phyloP scores from a whole-genome alignment of 225 moss, liverwort and hornwort genomes.

The Rhytidiadelphus loreus region DNA sequence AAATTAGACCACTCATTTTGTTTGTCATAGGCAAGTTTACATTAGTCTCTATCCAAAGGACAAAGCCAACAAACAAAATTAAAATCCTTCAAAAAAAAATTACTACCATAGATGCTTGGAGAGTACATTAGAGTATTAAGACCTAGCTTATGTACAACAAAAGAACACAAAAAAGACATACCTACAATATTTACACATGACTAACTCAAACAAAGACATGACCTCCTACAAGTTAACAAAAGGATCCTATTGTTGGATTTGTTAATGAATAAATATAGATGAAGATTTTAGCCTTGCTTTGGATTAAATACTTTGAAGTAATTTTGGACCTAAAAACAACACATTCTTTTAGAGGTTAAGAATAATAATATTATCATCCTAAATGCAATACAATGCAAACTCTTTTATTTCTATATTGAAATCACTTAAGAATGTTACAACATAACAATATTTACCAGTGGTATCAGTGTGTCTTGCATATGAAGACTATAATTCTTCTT shows the following conservation, averaged over 20 bases:
- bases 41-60: too few relatives aligned
- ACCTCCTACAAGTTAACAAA: not conserved
- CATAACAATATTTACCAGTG: not conserved
- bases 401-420: not conserved
- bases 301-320: not conserved
- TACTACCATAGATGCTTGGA: too few relatives aligned
- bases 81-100: too few relatives aligned
- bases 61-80: too few relatives aligned
- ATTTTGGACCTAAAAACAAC: not conserved
- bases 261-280: not conserved
- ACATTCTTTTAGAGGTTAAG: fast-evolving
- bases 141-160: too few relatives aligned
- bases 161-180: too few relatives aligned
- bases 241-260: not conserved
- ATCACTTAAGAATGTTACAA: not conserved
- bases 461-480: not conserved
- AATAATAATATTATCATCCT: not conserved
- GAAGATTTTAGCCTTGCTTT: not conserved
- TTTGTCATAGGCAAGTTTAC: too few relatives aligned
- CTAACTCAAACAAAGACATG: not conserved
- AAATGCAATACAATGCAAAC: not conserved
- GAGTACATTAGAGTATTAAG: too few relatives aligned
- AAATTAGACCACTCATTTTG: too few relatives aligned
- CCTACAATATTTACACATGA: not conserved
- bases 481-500: too few relatives aligned